These are phyloP conservation scores for Daldinia decipiens DNA, from an alignment of 495 filamentous ascomycete species.

Conservation along the genomic window DNA sequence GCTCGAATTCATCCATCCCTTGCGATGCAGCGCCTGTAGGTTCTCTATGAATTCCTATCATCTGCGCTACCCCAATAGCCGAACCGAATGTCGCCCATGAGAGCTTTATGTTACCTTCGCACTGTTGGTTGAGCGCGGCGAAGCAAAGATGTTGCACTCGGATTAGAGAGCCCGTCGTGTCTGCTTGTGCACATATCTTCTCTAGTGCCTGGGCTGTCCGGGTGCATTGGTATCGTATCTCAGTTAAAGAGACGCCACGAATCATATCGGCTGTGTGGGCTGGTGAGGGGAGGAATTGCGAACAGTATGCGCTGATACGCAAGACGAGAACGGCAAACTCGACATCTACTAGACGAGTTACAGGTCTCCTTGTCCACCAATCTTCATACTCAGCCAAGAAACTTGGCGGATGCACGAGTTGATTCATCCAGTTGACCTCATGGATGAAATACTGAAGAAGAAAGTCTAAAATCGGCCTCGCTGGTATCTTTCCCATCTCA, in stretches of 20 bases:
- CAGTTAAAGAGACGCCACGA: slow-evolving; percentile 33
- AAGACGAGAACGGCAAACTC: slow-evolving; percentile 48
- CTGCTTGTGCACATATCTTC: slow-evolving; percentile 4
- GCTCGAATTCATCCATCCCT: slow-evolving; percentile 29
- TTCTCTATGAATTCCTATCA: slow-evolving; percentile 35
- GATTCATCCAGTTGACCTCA: slow-evolving; percentile 46
- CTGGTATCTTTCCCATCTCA: slow-evolving; percentile 34
- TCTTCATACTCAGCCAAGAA: slow-evolving; percentile 26
- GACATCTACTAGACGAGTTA: slow-evolving; percentile 24
- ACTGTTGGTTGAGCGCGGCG: slow-evolving; percentile 10
- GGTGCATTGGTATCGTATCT: slow-evolving; percentile 18
- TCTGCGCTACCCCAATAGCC: slow-evolving; percentile 38
- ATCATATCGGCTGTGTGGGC: slow-evolving; percentile 39
- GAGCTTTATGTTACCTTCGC: slow-evolving; percentile 18
- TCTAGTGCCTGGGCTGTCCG: slow-evolving; percentile 9
- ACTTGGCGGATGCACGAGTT: slow-evolving; percentile 22
- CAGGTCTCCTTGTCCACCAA: slow-evolving; percentile 20
- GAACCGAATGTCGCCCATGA: slow-evolving; percentile 19
- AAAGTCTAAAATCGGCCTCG: slow-evolving; percentile 44
- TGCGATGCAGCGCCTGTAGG: neutral
- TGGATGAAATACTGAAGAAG: slow-evolving; percentile 45
- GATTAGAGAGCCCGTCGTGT: slow-evolving; percentile 26
- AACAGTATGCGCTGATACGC: slow-evolving; percentile 42
- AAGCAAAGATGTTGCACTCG: slow-evolving; percentile 35
- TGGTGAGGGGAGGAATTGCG: slow-evolving; percentile 46